Evolutionary conservation across 2,329 filamentous ascomycete species (phyloP), one percentile per base, ranked within the genome.

Genomic region (Immersiporthe knoxdaviesiana): DNA sequence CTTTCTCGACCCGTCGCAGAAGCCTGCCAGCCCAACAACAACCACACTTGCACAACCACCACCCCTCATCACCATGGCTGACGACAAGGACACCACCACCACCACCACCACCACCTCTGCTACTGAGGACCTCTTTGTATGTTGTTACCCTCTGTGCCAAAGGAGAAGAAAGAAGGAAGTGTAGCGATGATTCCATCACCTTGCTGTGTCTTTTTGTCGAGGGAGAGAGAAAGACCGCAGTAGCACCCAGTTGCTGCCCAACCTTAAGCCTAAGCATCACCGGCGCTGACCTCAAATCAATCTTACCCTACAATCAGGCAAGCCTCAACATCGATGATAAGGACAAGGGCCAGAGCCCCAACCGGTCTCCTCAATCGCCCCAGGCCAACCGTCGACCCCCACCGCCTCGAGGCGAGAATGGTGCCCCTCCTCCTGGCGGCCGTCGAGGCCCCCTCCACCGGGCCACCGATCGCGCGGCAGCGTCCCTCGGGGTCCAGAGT

Each of bases 51-150:
- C 62, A 81, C 78, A 73, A 82, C 83, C 41, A 78, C 59, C 59
- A 14, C 59, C 59, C 24, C 83, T 27, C 82, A 83, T 71, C 81
- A 80, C 70, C 39, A 87, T 88, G 85, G 79, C 86, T 63, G 79
- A 81, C 67, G 75, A 81, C 69, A 81, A 83, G 64, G 82, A 84
- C 65, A 80, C 67, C 30, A 81, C 58, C 69, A 81, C 41, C 41
- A 16, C 37, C 41, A 18, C 75, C 72, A 16, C 41, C 44, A 47
- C 75, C 72, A 87, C 81, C 76, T 81, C 84, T 71, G 84, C 88
- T 68, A 87, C 90, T 63, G 89, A 91, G 73, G 90, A 93, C 72
- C 85, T 94, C 70, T 94, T 94, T 83, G 92, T 94, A 90, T 78
- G 92, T n/a, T 78, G 92, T n/a, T 91, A 69, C 62, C 70, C 63